Evolutionary conservation across 192 early-diverging fungal species (phyloP).

Genomic region (Dissophora ornata): DNA sequence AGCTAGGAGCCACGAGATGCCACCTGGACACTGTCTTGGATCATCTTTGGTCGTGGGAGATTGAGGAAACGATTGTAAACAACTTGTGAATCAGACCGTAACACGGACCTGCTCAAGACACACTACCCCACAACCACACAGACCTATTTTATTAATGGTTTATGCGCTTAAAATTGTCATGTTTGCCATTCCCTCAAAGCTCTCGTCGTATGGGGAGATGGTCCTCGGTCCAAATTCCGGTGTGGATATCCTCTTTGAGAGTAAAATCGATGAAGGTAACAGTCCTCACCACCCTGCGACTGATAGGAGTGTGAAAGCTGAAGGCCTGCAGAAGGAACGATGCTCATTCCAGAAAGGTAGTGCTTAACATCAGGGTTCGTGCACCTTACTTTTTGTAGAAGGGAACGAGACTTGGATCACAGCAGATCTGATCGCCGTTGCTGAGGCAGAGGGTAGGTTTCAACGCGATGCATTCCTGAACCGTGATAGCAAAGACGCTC

Average conservation of each 20-base stretch:
- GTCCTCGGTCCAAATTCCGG: constrained; percentile 38
- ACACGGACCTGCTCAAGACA: background rate
- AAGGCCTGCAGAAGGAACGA: too few species aligned
- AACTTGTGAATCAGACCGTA: too few species aligned
- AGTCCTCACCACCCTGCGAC: background rate
- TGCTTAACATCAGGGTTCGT: too few species aligned
- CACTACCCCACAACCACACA: background rate
- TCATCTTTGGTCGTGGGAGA: constrained; percentile 10
- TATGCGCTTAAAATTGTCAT: too few species aligned
- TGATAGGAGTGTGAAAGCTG: too few species aligned
- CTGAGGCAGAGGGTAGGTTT: constrained; percentile 39
- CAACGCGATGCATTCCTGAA: too few species aligned
- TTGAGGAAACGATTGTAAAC: background rate
- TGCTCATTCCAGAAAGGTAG: too few species aligned
- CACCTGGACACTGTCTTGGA: too few species aligned
- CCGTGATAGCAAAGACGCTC: too few species aligned
- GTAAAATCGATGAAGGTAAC: constrained; percentile 51
- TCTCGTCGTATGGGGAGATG: constrained; percentile 51
- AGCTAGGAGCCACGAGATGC: too few species aligned
- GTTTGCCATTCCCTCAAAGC: too few species aligned
- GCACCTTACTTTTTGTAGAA: constrained; percentile 23
- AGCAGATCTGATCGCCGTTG: constrained; percentile 41
- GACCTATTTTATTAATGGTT: background rate
- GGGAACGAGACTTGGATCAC: constrained; percentile 35
- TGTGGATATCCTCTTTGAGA: constrained; percentile 48